Percentiles rank a stretch among this genome's conserved stretches.
Evolutionary conservation across 768 basidiomycete species (phyloP).

Genomic region (Podaxis sp.): DNA sequence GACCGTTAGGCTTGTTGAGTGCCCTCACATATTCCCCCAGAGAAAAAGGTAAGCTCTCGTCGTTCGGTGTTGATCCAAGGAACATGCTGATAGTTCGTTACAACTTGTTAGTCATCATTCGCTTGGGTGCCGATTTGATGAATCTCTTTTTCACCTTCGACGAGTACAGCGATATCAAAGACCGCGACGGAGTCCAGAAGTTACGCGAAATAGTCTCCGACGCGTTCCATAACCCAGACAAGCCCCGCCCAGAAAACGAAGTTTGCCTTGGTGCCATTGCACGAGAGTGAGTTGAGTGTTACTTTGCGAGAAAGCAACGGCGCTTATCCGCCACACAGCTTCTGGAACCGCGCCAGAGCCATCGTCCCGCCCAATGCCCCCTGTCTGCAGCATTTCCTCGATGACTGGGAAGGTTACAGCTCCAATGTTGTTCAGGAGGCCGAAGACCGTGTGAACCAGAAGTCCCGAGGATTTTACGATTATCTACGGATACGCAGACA

Average conservation of each 20-base stretch:
- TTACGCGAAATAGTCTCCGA: conserved; percentile 2
- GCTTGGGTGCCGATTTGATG: conserved; percentile 12
- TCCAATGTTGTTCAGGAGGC: conserved; percentile 29
- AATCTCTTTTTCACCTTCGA: conserved; percentile 12
- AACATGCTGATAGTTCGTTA: background rate
- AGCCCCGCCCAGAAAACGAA: background rate
- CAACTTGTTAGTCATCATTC: conserved; percentile 3
- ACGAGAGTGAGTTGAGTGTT: background rate
- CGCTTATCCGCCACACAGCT: background rate
- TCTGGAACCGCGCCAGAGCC: conserved; percentile 4
- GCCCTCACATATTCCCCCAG: conserved; percentile 4
- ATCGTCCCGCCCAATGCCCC: background rate
- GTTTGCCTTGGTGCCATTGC: conserved; percentile 1
- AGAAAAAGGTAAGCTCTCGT: background rate
- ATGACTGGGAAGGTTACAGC: conserved; percentile 23
- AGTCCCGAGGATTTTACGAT: conserved; percentile 21
- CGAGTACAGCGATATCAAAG: conserved; percentile 10
- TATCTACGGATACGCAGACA: conserved; percentile 28
- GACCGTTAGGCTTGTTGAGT: background rate
- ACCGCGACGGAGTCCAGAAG: background rate
- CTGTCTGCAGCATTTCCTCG: conserved; percentile 23
- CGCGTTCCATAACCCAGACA: conserved; percentile 5
- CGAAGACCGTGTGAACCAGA: conserved; percentile 19
- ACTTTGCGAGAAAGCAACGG: background rate
- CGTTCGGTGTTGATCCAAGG: too few relatives aligned